Evolutionary conservation across 1,139 yeast species (phyloP).

Genomic region (Nadsonia starkeyi-henricii): DNA sequence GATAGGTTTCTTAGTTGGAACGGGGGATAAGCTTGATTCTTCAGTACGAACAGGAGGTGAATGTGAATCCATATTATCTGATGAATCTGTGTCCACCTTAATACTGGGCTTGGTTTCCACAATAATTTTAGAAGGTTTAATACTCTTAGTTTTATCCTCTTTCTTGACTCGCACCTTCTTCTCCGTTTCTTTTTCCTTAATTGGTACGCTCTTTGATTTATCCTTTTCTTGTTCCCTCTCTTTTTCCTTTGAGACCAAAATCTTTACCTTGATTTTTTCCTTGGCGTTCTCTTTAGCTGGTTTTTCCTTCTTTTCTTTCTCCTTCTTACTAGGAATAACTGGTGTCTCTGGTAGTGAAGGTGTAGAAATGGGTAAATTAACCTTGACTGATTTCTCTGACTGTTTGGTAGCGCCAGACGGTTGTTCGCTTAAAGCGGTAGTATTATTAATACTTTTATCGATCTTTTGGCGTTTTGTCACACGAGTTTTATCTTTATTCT

Average conservation of each 20-base stretch:
- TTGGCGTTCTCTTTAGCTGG: slow-evolving; percentile 6
- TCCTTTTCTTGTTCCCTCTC: slow-evolving; percentile 1
- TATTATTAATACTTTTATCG: not conserved
- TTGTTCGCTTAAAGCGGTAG: slow-evolving; percentile 5
- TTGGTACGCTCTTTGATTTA: too few species aligned
- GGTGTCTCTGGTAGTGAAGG: not conserved
- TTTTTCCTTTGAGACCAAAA: slow-evolving; percentile 1
- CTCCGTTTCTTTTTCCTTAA: slow-evolving; percentile 6
- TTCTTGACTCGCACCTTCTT: slow-evolving; percentile 10
- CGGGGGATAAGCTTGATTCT: not conserved
- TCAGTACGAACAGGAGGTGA: not conserved
- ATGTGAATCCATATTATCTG: slow-evolving; percentile 1
- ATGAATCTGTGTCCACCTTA: too few species aligned
- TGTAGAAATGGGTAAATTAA: slow-evolving; percentile 2
- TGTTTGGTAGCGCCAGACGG: too few species aligned
- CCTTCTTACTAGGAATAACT: slow-evolving; percentile 1
- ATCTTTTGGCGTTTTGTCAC: slow-evolving; percentile 2
- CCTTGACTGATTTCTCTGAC: not conserved
- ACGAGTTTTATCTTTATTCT: slow-evolving; percentile 2
- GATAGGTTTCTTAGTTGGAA: not conserved
- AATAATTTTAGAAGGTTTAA: too few species aligned
- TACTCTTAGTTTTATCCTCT: slow-evolving; percentile 8
- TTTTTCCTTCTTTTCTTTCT: slow-evolving; percentile 1
- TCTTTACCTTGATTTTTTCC: slow-evolving; percentile 1
- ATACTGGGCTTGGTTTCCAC: too few species aligned